Percentiles rank a stretch among this genome's conserved stretches.
Evolutionary conservation across 1,139 yeast species (phyloP).

Genomic region (Saccharomyces pastorianus): DNA sequence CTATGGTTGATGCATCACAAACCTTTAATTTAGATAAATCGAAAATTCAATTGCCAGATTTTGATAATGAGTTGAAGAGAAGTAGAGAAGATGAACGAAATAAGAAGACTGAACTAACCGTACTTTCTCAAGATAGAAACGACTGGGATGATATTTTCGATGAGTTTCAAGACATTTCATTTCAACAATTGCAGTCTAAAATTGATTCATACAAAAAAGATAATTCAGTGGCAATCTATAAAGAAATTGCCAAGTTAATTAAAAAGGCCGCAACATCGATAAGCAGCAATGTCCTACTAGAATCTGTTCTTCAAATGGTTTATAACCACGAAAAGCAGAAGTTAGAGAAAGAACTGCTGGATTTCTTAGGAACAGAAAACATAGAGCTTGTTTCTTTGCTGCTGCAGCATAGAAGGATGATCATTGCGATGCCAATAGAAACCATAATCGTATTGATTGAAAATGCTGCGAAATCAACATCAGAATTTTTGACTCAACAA

Average conservation of each 20-base stretch:
- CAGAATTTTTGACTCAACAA: constrained; percentile 43
- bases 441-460: constrained; percentile 12
- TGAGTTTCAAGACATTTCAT: constrained; percentile 33
- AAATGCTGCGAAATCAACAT: constrained; percentile 9
- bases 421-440: constrained; percentile 26
- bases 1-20: constrained; percentile 45
- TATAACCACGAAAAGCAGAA: constrained; percentile 30
- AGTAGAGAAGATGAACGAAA: constrained; percentile 21
- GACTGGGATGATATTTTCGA: constrained; percentile 35
- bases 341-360: constrained; percentile 61
- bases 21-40: constrained; percentile 28
- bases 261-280: constrained; percentile 15
- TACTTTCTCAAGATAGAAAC: constrained; percentile 29
- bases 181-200: constrained; percentile 26
- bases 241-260: constrained; percentile 29
- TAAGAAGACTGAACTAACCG: constrained; percentile 18
- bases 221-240: constrained; percentile 30
- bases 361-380: constrained; percentile 76
- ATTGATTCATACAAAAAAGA: constrained; percentile 30
- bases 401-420: constrained; percentile 43
- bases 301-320: constrained; percentile 26
- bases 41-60: constrained; percentile 20
- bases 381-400: constrained; percentile 67
- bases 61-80: constrained; percentile 24
- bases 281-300: constrained; percentile 26